Conservation (phyloP, 2,329 filamentous ascomycete species). For the Aspergillus bombycis region DNA sequence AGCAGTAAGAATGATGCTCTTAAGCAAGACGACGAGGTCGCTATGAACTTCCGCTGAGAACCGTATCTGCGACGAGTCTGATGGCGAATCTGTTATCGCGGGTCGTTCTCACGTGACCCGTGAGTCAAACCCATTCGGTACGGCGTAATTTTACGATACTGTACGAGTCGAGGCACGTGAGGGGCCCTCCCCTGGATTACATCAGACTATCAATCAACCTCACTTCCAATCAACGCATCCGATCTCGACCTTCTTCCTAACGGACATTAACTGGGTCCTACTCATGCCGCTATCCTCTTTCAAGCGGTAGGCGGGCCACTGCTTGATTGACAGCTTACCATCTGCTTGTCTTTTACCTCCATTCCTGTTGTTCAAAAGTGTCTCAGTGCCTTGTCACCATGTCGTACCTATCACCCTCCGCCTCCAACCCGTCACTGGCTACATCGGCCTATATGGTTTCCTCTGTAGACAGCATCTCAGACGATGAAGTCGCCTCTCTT, state of each 20-base stretch:
- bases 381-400: slow-evolving; percentile 26
- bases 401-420: slow-evolving; percentile 33
- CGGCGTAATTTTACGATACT: slow-evolving; percentile 11
- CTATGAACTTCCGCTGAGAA: slow-evolving; percentile 7
- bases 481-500: slow-evolving; percentile 48
- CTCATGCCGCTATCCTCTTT: slow-evolving; percentile 27
- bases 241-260: not conserved
- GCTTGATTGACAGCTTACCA: slow-evolving; percentile 27
- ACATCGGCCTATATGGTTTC: slow-evolving; percentile 45
- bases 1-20: not conserved
- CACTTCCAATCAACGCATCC: not conserved
- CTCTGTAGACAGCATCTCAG: slow-evolving; percentile 36
- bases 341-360: slow-evolving; percentile 12
- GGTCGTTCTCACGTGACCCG: slow-evolving; percentile 15
- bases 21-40: not conserved
- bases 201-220: slow-evolving; percentile 9
- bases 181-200: slow-evolving; percentile 16
- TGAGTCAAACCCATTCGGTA: slow-evolving; percentile 21
- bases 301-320: slow-evolving; percentile 41
- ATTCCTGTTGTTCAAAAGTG: not conserved
- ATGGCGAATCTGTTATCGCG: slow-evolving; percentile 28
- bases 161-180: slow-evolving; percentile 13
- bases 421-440: slow-evolving; percentile 39
- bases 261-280: not conserved
- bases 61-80: slow-evolving; percentile 13